Base-by-base conservation (phyloP, 2,329 filamentous ascomycete genomes). In the Ophiostoma ulmi region DNA sequence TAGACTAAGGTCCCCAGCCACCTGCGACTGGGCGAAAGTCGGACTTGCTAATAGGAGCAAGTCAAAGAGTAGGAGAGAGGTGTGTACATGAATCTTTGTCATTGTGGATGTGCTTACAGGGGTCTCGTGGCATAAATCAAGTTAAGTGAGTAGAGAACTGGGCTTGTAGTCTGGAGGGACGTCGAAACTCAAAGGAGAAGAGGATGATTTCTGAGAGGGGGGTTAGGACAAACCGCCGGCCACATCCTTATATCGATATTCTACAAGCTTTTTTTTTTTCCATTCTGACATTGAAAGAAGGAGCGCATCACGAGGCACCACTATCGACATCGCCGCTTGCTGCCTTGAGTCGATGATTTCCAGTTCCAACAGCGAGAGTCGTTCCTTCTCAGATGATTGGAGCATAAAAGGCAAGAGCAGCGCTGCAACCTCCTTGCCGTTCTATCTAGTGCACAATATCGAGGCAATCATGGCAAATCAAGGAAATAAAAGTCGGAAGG, bases 21-120 rank as follows among this genome's bases (percentile, higher is more conserved):
- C 69, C 3, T 69, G 22, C 11, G 69, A 70, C 36, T 72, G 71
- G 17, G 70, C 52, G 7, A 22, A 22, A 5, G 31, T 41, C 4
- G 61, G 26, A 7, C 26, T 13, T 17, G 58, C 26, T 6, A 35
- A 17, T 3, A 63, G 14, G 13, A 63, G 26, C 58, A 35, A 6
- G 58, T 20, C 58, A 35, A 63, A 2, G 2, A 63, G 58, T 17
- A 35, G 26, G 5, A 63, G 26, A 14, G 58, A 63, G 11, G 13
- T 63, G 58, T 63, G 13, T 14, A 35, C 58, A 7, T 20, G 58
- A 20, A n/a, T 35, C 13, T 31, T 63, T 20, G 58, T 35, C 63
- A 65, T 65, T 10, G 26, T 22, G 17, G 11, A n/a, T 7, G 14
- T 7, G 58, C 5, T n/a, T 7, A 8, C 3, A 20, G 58, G 26